These are phyloP conservation scores for Botrytis fabae DNA, from an alignment of 2,329 filamentous ascomycete genomes.

Conservation along the genomic window DNA sequence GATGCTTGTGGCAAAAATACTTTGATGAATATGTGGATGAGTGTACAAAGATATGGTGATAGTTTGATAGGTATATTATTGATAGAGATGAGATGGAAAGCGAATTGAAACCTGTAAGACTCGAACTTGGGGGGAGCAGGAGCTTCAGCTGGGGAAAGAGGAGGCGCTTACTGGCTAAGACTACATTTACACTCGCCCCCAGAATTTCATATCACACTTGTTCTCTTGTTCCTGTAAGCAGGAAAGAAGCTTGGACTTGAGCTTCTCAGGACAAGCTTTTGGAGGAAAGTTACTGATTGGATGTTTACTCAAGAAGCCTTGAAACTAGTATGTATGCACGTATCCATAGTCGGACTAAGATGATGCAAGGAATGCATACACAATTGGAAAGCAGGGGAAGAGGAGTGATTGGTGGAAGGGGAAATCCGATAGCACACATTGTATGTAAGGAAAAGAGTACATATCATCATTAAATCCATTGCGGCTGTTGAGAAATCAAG, in stretches of 20 bases:
- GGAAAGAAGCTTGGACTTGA: slow-evolving; percentile 13
- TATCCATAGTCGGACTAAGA: slow-evolving; percentile 15
- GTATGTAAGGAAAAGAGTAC: slow-evolving; percentile 4
- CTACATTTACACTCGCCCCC: slow-evolving; percentile 1
- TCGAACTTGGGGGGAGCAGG: not conserved
- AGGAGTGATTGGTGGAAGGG: not conserved
- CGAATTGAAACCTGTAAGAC: not conserved
- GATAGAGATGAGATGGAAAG: slow-evolving; percentile 11
- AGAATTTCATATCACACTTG: slow-evolving; percentile 11
- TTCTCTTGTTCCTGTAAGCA: slow-evolving; percentile 18
- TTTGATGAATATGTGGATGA: not conserved
- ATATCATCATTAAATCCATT: not conserved
- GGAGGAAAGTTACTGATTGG: slow-evolving; percentile 10
- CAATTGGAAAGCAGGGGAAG: not conserved
- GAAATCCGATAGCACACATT: not conserved
- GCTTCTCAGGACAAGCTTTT: slow-evolving; percentile 9
- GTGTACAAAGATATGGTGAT: not conserved
- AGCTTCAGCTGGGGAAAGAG: slow-evolving; percentile 14
- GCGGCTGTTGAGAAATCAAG: not conserved
- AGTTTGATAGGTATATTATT: not conserved
- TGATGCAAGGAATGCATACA: slow-evolving; percentile 18
- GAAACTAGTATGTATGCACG: slow-evolving; percentile 4
- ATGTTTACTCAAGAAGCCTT: not conserved
- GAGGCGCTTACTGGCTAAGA: slow-evolving; percentile 16
- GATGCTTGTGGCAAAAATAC: not conserved